These are phyloP conservation scores for Rhizopus arrhizus DNA, from an alignment of 371 early-diverging fungal genomes.

Conservation along the genomic window DNA sequence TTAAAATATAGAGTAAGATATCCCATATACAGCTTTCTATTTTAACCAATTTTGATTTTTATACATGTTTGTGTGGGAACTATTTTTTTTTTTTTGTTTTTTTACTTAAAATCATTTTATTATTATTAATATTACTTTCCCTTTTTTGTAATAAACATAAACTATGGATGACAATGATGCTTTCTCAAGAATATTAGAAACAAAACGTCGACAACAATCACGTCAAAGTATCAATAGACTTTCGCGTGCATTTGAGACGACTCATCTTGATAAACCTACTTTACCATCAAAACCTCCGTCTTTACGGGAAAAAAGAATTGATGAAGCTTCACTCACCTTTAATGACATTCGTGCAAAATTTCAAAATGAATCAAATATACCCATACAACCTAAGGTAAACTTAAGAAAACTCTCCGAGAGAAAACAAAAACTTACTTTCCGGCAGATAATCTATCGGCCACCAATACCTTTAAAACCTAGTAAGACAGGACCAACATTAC, in stretches of 20 bases:
- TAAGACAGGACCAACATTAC: slow-evolving; percentile 23
- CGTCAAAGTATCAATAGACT: slow-evolving; percentile 41
- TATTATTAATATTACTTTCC: too few species aligned
- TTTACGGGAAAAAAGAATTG: slow-evolving; percentile 29
- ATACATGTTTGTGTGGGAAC: neutral
- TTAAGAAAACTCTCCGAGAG: slow-evolving; percentile 12
- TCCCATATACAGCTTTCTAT: neutral
- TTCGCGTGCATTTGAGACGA: slow-evolving; percentile 46
- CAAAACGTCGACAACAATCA: slow-evolving; percentile 32
- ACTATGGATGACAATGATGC: slow-evolving; percentile 32
- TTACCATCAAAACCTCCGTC: slow-evolving; percentile 48
- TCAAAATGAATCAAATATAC: slow-evolving; percentile 28
- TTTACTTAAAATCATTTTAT: neutral
- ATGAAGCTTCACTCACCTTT: slow-evolving; percentile 39
- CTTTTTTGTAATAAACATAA: neutral
- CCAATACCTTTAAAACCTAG: slow-evolving; percentile 25
- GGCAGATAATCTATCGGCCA: slow-evolving; percentile 18
- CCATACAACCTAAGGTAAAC: slow-evolving; percentile 21
- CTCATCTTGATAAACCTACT: slow-evolving; percentile 28
- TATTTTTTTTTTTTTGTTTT: slow-evolving; percentile 9
- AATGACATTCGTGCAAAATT: slow-evolving; percentile 51
- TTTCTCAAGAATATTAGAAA: slow-evolving; percentile 44
- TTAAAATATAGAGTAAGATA: slow-evolving; percentile 12
- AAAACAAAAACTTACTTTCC: neutral
- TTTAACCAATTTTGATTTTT: neutral